These are phyloP conservation scores for Verbena officinalis DNA, from an alignment of 257 asterid genomes.

Conservation along the genomic window DNA sequence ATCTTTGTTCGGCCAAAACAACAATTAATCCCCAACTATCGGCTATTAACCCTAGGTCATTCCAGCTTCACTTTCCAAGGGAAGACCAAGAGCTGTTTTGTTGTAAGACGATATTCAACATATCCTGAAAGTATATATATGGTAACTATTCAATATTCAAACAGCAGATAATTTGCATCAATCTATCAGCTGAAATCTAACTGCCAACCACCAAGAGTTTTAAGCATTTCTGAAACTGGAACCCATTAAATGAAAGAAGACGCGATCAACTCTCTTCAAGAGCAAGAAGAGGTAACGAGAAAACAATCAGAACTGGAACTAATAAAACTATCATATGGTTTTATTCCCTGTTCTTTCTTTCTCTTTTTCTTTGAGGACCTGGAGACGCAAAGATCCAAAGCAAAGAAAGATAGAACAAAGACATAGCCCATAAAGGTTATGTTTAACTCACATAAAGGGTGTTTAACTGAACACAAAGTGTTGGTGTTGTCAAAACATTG, in stretches of 20 bases:
- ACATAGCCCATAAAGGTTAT: conserved; percentile 5
- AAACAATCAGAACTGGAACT: conserved; percentile 13
- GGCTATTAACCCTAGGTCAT: conserved; percentile 13
- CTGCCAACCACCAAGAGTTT: conserved; percentile 3
- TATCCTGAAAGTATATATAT: not conserved
- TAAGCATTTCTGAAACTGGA: conserved; percentile 11
- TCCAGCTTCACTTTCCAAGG: conserved; percentile 8
- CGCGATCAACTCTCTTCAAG: not conserved
- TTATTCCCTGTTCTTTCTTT: not conserved
- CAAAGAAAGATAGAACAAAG: not conserved
- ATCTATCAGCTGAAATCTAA: not conserved
- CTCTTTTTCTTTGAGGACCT: not conserved
- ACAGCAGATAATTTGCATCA: conserved; percentile 12
- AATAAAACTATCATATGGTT: not conserved
- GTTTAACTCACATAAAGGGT: conserved; percentile 86
- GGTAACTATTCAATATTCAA: not conserved
- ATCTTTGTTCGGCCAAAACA: not conserved
- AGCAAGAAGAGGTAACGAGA: no score
- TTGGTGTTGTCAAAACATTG: conserved; percentile 69
- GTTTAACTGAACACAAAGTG: conserved; percentile 84
- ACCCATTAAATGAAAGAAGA: conserved; percentile 7
- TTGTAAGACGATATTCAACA: not conserved
- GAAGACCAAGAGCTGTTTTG: not conserved
- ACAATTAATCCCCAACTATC: conserved; percentile 6
- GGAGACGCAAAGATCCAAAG: not conserved